Percentiles rank a stretch among this genome's conserved stretches.
phyloP scores from a whole-genome alignment of 1,139 yeast species.

The Hemisphaericaspora xylofermentans region DNA sequence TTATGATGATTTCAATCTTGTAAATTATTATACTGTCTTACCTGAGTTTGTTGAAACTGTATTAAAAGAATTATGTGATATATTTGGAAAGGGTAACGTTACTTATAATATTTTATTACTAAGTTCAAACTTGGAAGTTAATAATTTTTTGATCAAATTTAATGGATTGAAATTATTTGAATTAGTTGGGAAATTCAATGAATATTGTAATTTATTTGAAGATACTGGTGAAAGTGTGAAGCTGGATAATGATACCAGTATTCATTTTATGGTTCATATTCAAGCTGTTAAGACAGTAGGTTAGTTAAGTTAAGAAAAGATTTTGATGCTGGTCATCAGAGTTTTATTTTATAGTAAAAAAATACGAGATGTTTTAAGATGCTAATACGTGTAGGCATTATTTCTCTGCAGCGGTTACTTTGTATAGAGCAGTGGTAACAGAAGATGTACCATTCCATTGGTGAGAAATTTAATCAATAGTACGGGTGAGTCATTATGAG shows the following conservation, averaged over 20 bases:
- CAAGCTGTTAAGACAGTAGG: conserved; percentile 8
- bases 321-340: conserved; percentile 8
- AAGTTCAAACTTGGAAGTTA: conserved; percentile 33
- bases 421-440: no score
- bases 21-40: conserved; percentile 22
- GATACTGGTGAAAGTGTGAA: conserved; percentile 13
- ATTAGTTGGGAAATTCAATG: conserved; percentile 33
- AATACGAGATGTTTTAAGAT: background rate
- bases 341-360: background rate
- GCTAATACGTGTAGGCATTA: no score
- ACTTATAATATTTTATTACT: conserved; percentile 31
- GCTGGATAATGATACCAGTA: conserved; percentile 11
- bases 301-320: background rate
- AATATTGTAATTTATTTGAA: conserved; percentile 26
- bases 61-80: conserved; percentile 21
- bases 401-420: no score
- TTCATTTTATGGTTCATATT: conserved; percentile 23
- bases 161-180: conserved; percentile 33
- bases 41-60: conserved; percentile 27
- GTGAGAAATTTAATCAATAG: no score
- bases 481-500: no score
- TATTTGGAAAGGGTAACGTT: conserved; percentile 39
- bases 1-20: conserved; percentile 22
- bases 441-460: no score
- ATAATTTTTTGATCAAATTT: conserved; percentile 31